Conservation (phyloP, 2,329 filamentous ascomycete species). For the Hymenoscyphus linearis region DNA sequence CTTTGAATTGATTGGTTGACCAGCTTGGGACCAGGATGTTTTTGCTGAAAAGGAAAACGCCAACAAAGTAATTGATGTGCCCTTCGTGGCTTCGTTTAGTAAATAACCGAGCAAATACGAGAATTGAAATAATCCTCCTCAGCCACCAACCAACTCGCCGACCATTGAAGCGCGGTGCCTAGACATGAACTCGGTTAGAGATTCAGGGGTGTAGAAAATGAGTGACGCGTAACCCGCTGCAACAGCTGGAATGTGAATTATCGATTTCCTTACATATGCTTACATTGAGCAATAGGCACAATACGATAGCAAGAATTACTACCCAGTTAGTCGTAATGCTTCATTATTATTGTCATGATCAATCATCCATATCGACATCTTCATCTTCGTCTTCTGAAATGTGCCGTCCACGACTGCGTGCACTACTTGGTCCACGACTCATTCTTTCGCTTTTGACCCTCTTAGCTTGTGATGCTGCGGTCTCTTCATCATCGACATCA, state of each 20-base stretch:
- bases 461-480: slow-evolving; percentile 3
- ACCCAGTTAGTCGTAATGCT: background rate
- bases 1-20: background rate
- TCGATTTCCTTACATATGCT: background rate
- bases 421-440: background rate
- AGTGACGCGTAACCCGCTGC: background rate
- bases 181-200: background rate
- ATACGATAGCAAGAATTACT: background rate
- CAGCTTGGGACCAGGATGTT: background rate
- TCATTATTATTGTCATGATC: background rate
- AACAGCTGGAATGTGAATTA: background rate
- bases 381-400: slow-evolving; percentile 1
- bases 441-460: slow-evolving; percentile 9
- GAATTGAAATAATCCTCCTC: background rate
- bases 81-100: background rate
- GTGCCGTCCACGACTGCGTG: background rate
- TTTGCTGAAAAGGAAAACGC: background rate
- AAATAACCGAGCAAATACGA: background rate
- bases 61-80: background rate
- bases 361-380: slow-evolving; percentile 8
- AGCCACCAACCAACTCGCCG: background rate
- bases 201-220: background rate
- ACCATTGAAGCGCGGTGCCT: background rate
- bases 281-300: background rate
- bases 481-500: slow-evolving; percentile 11